Evolutionary conservation across 805 yeast species (phyloP), one percentile per base, ranked within the genome.

Genomic region (Cyberlindnera veronae): DNA sequence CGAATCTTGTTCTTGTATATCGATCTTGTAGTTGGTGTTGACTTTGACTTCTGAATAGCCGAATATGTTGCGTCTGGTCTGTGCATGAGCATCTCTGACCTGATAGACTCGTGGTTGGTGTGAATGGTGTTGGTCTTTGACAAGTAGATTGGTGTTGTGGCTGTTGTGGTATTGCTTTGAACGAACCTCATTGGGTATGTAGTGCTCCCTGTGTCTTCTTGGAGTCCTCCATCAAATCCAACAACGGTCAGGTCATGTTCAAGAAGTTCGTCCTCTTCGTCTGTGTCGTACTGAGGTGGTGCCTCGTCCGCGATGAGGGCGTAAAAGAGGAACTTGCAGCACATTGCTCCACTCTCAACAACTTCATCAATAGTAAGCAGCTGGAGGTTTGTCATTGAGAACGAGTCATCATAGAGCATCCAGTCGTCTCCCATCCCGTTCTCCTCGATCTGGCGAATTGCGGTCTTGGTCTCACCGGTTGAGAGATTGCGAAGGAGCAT

Each of bases 401-500:
- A 68, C 2, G 54, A 46, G 4, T 62, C 55, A 46, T 68, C 72
- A 38, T 67, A 68, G 5, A 67, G 44, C 12, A 67, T 45, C 72
- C 72, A 68, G 32, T 67, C 70, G 34, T 67, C 71, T 13, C 57
- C 57, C 28, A 62, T 40, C 3, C 42, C 39, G 13, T 40, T 32
- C 11, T 40, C 44, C 52, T 44, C 56, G 16, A 48, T 34, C 28
- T 56, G 61, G 13, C 58, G 37, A 6, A 56, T 53, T 6, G 59
- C 61, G 1, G 58, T 51, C 26, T 38, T 48, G 4, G 46, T 36
- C 17, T 45, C 48, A 12, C 49, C 50, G 8, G 50, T 42, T 14
- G 48, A 45, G 11, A 48, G 29, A 21, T 53, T 50, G 24, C 49
- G 46, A 26, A 51, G 41, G 2, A 56, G 29, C 20, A 56, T 53